These are phyloP conservation scores for Sequoia sempervirens DNA, from an alignment of 75 land plant genomes.

Conservation along the genomic window DNA sequence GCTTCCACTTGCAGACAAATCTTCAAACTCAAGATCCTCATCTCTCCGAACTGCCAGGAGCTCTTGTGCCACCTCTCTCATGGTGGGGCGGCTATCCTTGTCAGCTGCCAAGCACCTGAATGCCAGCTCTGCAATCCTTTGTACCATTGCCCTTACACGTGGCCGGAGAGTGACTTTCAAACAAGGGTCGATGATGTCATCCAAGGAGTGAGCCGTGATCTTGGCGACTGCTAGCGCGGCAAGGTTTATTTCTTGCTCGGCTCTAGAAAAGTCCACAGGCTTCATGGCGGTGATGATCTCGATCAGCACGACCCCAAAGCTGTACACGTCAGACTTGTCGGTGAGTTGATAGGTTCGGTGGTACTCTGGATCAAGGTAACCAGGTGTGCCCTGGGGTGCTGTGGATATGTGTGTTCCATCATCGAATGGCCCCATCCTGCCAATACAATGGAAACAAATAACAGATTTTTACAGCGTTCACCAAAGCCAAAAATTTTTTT, in stretches of 20 bases:
- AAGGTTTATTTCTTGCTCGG: constrained; percentile 19
- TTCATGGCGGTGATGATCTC: constrained; percentile 38
- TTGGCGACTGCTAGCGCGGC: constrained; percentile 28
- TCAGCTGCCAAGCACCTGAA: constrained; percentile 84
- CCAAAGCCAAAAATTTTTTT: too few species aligned
- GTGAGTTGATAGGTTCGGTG: constrained; percentile 14
- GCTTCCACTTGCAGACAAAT: constrained; percentile 12
- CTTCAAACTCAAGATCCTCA: not conserved
- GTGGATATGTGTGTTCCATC: constrained; percentile 15
- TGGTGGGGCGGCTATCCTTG: constrained; percentile 76
- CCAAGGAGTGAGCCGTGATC: constrained; percentile 16
- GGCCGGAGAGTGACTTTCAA: not conserved
- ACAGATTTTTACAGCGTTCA: too few species aligned
- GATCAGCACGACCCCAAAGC: constrained; percentile 26
- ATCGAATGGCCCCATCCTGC: constrained; percentile 1
- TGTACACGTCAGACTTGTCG: constrained; percentile 23
- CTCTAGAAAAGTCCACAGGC: constrained; percentile 36
- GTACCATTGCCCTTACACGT: constrained; percentile 13
- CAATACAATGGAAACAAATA: too few species aligned
- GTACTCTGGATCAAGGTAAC: constrained; percentile 26
- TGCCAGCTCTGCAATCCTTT: constrained; percentile 41
- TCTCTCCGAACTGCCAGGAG: constrained; percentile 38
- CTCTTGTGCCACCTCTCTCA: constrained; percentile 79
- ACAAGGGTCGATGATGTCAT: constrained; percentile 27
- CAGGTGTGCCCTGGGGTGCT: constrained; percentile 25